Base-by-base conservation (phyloP, 345 rosid species). In the Sisymbrium irio region DNA sequence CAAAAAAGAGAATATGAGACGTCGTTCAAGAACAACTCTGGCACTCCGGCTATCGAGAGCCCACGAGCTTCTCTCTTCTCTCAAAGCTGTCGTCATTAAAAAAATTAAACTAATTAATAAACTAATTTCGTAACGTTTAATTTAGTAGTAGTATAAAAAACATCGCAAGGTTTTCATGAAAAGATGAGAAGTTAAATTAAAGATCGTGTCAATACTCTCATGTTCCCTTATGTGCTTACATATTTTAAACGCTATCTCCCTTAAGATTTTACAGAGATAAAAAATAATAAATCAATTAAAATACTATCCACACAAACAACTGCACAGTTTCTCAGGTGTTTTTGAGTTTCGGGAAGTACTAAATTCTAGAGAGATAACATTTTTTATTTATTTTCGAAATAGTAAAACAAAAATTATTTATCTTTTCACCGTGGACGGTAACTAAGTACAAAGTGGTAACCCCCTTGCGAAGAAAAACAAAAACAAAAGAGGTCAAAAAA, bases 1-100 rank as follows among this genome's bases (percentile, higher is more conserved):
- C 19, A 22, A 41, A 70, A 44, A 40, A 63, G 63, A 67, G 84
- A 81, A 81, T 81, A 80, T 68, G 83, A 86, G 85, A 86, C 87
- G 44, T 53, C 71, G 62, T 82, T 12, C 81, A 76, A 82, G 83
- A 79, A 61, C 50, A 65, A 59, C 49, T 69, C 68, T 77, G 73
- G 53, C 35, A 49, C 72, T 33, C 47, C 88, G 69, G 73, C 70
- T 20, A 66, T 76, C 90, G 83, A 90, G 86, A 86, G 76, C 73
- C 83, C 96, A 88, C 97, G 93, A 81, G 80, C 76, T 64, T 50
- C 56, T 51, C 57, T 51, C 57, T 51, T 40, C 13, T 71, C 62
- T 70, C 72, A 71, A 77, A 45, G 44, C 9, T 70, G 82, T 81
- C 92, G 79, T 80, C 89, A 76, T 71, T 82, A 27, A 18, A 53